Evolutionary conservation across 2,329 filamentous ascomycete species (phyloP).

Genomic region (Orbilia oligospora): DNA sequence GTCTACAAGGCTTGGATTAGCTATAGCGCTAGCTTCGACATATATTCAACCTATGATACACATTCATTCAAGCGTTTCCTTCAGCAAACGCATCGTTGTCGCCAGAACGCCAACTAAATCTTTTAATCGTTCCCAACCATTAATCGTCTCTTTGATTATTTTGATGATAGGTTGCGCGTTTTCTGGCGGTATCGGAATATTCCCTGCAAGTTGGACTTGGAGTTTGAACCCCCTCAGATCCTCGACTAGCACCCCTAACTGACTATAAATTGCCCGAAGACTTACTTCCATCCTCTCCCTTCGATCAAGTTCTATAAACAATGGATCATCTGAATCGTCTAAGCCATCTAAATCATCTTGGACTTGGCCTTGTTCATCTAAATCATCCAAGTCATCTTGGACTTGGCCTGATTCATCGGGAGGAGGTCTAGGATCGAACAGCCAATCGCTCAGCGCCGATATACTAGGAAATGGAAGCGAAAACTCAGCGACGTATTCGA

Average conservation of each 20-base stretch:
- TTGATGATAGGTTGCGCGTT: neutral
- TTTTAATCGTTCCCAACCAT: slow-evolving; percentile 23
- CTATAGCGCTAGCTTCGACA: too few relatives aligned
- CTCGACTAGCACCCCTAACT: neutral
- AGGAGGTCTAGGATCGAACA: slow-evolving; percentile 12
- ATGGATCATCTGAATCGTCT: too few relatives aligned
- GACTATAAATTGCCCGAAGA: slow-evolving; percentile 11
- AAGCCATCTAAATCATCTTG: neutral
- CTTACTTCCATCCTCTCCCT: slow-evolving; percentile 30
- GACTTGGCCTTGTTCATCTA: neutral
- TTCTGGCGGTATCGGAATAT: neutral
- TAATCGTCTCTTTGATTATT: neutral
- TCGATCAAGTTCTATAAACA: slow-evolving; percentile 16
- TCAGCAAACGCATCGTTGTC: slow-evolving; percentile 7
- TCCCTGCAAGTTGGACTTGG: neutral
- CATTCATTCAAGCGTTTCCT: neutral
- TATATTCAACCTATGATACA: neutral
- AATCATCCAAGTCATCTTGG: neutral
- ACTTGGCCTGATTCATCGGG: neutral
- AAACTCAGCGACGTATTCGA: slow-evolving; percentile 40
- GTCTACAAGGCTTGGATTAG: too few relatives aligned
- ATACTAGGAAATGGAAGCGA: slow-evolving; percentile 2
- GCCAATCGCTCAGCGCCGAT: slow-evolving; percentile 11
- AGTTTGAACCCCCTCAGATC: neutral
- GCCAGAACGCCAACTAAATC: slow-evolving; percentile 41